Evolutionary conservation across 768 basidiomycete species (phyloP).

Genomic region (Tylopilus rubrobrunneus): DNA sequence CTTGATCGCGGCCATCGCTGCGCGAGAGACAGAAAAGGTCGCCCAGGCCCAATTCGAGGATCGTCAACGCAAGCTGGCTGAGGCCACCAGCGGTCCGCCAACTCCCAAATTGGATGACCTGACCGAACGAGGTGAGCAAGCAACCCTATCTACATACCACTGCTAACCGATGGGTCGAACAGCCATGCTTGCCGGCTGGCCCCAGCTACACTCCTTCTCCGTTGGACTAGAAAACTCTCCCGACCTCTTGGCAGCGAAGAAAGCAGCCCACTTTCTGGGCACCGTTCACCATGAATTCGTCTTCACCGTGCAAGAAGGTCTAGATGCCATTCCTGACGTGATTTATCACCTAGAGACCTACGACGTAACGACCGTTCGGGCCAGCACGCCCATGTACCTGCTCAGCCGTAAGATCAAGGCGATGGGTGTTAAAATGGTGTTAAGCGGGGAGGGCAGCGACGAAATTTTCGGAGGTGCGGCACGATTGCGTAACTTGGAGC

Average conservation of each 20-base stretch:
- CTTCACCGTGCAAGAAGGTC: constrained; percentile 96
- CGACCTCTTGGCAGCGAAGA: constrained; percentile 89
- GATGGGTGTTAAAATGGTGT: constrained; percentile 99
- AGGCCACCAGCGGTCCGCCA: constrained; percentile 51
- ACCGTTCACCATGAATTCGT: constrained; percentile 97
- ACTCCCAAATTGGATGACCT: constrained; percentile 46
- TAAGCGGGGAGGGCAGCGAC: constrained; percentile 96
- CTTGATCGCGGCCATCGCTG: constrained; percentile 92
- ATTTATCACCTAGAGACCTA: constrained; percentile 98
- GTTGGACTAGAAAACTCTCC: constrained; percentile 94
- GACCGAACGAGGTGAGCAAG: constrained; percentile 51
- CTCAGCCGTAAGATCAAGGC: constrained; percentile 98
- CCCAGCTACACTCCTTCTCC: constrained; percentile 95
- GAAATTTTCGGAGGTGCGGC: constrained; percentile 88
- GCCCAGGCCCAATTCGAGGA: constrained; percentile 72
- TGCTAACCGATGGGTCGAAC: constrained; percentile 6
- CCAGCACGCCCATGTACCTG: constrained; percentile 98
- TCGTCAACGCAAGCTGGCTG: constrained; percentile 57
- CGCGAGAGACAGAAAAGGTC: constrained; percentile 91
- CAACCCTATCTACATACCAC: background rate
- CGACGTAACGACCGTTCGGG: constrained; percentile 97
- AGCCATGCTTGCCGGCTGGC: constrained; percentile 86
- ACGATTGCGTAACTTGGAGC: constrained; percentile 3
- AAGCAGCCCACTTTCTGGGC: constrained; percentile 89
- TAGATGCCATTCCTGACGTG: constrained; percentile 96